Conservation (phyloP, 225 moss, liverwort and hornwort species). For the Thuidium tamariscinum region DNA sequence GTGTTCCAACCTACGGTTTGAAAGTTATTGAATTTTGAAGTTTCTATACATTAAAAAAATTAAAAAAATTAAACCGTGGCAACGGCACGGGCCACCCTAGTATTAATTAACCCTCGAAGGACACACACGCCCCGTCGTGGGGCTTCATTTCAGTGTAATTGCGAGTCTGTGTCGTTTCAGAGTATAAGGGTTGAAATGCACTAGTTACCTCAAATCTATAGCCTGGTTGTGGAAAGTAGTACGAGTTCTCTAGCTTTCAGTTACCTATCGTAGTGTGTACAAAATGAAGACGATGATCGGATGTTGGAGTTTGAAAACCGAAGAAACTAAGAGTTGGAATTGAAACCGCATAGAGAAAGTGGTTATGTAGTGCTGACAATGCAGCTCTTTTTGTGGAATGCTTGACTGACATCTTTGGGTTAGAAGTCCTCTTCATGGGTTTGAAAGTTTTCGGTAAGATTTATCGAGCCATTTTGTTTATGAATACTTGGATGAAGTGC, state of each 20-base stretch:
- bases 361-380: neutral
- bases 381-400: neutral
- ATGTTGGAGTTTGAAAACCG: neutral
- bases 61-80: no score
- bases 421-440: no score
- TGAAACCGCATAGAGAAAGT: neutral
- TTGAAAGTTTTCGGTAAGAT: neutral
- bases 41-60: no score
- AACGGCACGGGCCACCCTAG: no score
- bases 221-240: neutral
- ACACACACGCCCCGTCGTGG: neutral
- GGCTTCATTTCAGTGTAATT: neutral
- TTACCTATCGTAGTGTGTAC: neutral
- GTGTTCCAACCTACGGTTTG: no score
- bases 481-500: neutral
- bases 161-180: neutral
- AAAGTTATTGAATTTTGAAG: no score
- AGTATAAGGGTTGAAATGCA: neutral
- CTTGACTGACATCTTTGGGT: neutral
- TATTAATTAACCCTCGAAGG: neutral
- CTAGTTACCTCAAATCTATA: neutral
- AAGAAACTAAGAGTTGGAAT: neutral
- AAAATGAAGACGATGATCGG: neutral
- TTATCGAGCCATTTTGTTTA: neutral
- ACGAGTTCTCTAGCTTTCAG: no score